Percentiles rank a stretch among this genome's conserved stretches.
phyloP scores from a whole-genome alignment of 2,329 filamentous ascomycete genomes.

The Apiospora aurea region DNA sequence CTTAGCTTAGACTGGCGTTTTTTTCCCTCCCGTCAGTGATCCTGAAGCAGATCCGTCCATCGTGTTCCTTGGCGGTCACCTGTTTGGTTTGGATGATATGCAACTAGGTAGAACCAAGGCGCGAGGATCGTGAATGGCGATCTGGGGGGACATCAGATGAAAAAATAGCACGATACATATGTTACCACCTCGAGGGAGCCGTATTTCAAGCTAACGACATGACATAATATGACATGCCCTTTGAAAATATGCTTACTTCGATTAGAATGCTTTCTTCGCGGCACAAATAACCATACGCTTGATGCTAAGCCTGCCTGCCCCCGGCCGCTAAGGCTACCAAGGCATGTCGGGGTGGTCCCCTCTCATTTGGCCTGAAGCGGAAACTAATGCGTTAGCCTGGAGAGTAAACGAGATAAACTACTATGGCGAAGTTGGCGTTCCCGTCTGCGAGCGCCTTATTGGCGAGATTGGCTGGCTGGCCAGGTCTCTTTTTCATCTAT shows the following conservation, averaged over 20 bases:
- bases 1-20: background rate
- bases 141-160: background rate
- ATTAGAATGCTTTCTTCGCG: background rate
- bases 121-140: background rate
- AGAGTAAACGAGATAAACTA: background rate
- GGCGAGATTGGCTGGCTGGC: background rate
- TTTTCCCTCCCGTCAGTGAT: background rate
- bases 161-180: background rate
- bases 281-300: background rate
- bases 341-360: background rate
- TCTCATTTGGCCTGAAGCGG: background rate
- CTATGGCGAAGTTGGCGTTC: background rate
- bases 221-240: background rate
- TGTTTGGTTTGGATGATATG: background rate
- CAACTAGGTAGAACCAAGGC: background rate
- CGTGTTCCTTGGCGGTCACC: background rate
- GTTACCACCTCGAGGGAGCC: background rate
- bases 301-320: background rate
- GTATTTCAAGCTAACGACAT: background rate
- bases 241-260: background rate
- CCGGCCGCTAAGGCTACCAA: background rate
- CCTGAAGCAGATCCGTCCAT: background rate
- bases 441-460: background rate
- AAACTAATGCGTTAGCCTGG: slow-evolving; percentile 7
- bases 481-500: background rate